phyloP scores from a whole-genome alignment of 169 alveolate genomes.

The Ophryocystis elektroscirrha region DNA sequence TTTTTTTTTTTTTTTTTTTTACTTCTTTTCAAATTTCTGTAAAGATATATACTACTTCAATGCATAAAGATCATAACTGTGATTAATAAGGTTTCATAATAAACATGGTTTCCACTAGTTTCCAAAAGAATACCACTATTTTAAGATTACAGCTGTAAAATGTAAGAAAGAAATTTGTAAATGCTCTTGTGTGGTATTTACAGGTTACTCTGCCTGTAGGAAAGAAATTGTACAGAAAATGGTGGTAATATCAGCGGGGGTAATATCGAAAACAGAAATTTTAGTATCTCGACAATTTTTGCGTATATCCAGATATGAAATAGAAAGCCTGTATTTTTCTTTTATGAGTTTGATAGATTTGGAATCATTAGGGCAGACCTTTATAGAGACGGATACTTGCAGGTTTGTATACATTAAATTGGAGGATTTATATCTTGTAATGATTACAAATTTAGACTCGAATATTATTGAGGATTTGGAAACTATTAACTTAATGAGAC shows the following conservation, averaged over 20 bases:
- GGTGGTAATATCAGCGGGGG: conserved; percentile 48
- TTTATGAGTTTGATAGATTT: conserved; percentile 33
- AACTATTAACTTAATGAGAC: conserved; percentile 45
- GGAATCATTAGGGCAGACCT: conserved; percentile 42
- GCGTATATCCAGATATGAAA: conserved; percentile 50
- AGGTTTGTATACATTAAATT: conserved; percentile 61
- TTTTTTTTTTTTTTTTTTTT: too few relatives aligned
- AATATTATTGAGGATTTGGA: conserved; percentile 65
- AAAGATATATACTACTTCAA: too few relatives aligned
- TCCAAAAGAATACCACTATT: too few relatives aligned
- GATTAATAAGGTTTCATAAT: too few relatives aligned
- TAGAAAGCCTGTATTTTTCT: conserved; percentile 44
- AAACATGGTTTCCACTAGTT: too few relatives aligned
- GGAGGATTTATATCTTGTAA: conserved; percentile 45
- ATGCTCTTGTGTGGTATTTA: too few relatives aligned
- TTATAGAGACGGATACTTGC: conserved; percentile 49
- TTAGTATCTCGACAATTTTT: conserved; percentile 58
- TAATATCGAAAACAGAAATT: conserved; percentile 41
- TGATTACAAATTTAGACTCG: conserved; percentile 49
- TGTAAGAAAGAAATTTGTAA: too few relatives aligned
- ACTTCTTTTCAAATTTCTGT: too few relatives aligned
- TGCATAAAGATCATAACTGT: too few relatives aligned
- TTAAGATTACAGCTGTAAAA: too few relatives aligned
- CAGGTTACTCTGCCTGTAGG: background rate
- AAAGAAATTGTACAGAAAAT: conserved; percentile 7